phyloP scores from a whole-genome alignment of 1,284 basidiomycete species.

The Tilletia horrida region DNA sequence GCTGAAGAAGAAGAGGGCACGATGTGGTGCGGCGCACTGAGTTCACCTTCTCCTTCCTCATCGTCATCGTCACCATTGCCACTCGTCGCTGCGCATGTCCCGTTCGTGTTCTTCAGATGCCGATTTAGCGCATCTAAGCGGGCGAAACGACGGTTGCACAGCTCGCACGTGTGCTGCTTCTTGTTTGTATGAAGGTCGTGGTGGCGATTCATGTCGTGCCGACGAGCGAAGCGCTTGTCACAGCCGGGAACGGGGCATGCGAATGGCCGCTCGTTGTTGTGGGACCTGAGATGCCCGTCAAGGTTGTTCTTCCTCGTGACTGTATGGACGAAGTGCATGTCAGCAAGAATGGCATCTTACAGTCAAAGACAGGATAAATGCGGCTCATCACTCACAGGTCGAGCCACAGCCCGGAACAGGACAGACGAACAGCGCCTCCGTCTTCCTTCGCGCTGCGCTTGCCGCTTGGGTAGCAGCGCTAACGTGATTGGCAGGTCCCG shows the following conservation, averaged over 20 bases:
- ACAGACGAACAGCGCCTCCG: slow-evolving; percentile 85
- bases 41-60: not conserved
- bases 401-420: slow-evolving; percentile 92
- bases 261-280: slow-evolving; percentile 90
- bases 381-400: slow-evolving; percentile 74
- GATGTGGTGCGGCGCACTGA: not conserved
- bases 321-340: slow-evolving; percentile 15
- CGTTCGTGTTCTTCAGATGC: slow-evolving; percentile 41
- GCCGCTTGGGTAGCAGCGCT: slow-evolving; percentile 88
- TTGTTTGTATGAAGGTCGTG: slow-evolving; percentile 68
- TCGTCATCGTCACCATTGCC: slow-evolving; percentile 4
- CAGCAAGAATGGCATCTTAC: slow-evolving; percentile 14
- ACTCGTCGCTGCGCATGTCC: not conserved
- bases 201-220: slow-evolving; percentile 89
- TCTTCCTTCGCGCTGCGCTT: slow-evolving; percentile 78
- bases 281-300: slow-evolving; percentile 86
- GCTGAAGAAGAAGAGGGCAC: not conserved
- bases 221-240: slow-evolving; percentile 86
- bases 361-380: slow-evolving; percentile 17
- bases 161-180: slow-evolving; percentile 80
- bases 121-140: slow-evolving; percentile 82
- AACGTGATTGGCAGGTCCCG: slow-evolving; percentile 62
- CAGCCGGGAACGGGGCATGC: slow-evolving; percentile 89
- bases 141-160: slow-evolving; percentile 91
- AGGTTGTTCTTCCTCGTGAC: slow-evolving; percentile 58